Percentiles rank a stretch among this genome's conserved stretches.
Evolutionary conservation across 2,329 filamentous ascomycete genomes (phyloP).

Genomic region (Ophiostoma fasciatum): DNA sequence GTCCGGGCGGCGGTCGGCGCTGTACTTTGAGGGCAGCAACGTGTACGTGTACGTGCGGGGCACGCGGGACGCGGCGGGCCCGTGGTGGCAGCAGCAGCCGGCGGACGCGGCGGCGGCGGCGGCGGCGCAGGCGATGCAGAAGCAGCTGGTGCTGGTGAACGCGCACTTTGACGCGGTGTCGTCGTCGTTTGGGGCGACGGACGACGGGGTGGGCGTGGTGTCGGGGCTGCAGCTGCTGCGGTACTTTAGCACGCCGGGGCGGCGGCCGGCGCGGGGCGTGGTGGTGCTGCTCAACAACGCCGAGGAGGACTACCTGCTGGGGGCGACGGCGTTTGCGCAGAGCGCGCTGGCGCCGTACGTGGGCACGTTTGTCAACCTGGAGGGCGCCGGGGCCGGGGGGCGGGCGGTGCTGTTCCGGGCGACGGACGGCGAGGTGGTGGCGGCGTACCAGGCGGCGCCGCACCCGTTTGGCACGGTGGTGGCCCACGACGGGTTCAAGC

Average conservation of each 20-base stretch:
- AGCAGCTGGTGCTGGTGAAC: slow-evolving; percentile 78
- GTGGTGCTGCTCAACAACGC: slow-evolving; percentile 86
- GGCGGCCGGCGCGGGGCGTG: slow-evolving; percentile 65
- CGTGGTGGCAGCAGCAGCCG: slow-evolving; percentile 49
- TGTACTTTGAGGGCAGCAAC: slow-evolving; percentile 89
- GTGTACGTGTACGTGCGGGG: slow-evolving; percentile 86
- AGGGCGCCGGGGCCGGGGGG: slow-evolving; percentile 86
- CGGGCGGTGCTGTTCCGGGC: slow-evolving; percentile 76
- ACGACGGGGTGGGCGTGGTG: slow-evolving; percentile 85
- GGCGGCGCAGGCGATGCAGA: slow-evolving; percentile 26
- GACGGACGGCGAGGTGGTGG: slow-evolving; percentile 74
- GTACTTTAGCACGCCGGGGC: slow-evolving; percentile 61
- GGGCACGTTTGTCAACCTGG: slow-evolving; percentile 84
- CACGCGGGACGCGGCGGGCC: slow-evolving; percentile 52
- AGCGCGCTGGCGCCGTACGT: slow-evolving; percentile 68
- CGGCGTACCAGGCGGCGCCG: slow-evolving; percentile 54
- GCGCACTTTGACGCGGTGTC: slow-evolving; percentile 88
- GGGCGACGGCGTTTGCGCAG: slow-evolving; percentile 69
- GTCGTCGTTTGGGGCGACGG: slow-evolving; percentile 83
- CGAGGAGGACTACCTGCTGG: slow-evolving; percentile 85
- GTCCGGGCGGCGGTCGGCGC: slow-evolving; percentile 20
- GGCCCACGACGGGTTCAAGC: slow-evolving; percentile 69
- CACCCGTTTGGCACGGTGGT: slow-evolving; percentile 77
- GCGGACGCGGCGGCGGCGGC: slow-evolving; percentile 16
- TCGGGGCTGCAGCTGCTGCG: slow-evolving; percentile 71